phyloP scores from a whole-genome alignment of 2,329 filamentous ascomycete genomes.

The Chaetomium olivaceum region DNA sequence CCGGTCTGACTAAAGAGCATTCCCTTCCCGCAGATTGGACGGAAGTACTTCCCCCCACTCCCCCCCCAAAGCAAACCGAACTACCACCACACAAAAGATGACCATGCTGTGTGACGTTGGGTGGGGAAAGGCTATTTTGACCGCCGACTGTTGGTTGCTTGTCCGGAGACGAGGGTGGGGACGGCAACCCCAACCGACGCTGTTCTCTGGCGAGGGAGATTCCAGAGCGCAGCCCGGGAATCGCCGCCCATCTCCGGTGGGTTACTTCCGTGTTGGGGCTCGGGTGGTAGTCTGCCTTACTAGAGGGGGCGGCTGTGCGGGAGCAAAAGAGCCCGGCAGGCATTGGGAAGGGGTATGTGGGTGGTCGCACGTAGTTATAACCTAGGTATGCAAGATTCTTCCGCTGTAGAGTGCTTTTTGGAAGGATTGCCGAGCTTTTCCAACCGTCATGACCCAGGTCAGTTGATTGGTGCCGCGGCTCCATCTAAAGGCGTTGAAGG shows the following conservation, averaged over 20 bases:
- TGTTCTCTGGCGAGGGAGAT: not conserved
- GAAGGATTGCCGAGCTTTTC: not conserved
- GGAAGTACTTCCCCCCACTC: not conserved
- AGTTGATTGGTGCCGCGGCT: not conserved
- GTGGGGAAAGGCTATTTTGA: constrained; percentile 12
- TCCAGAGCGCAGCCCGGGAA: not conserved
- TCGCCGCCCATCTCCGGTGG: not conserved
- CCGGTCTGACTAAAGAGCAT: not conserved
- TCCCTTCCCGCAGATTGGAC: not conserved
- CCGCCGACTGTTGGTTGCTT: not conserved
- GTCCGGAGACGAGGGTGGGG: not conserved
- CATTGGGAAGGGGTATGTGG: not conserved
- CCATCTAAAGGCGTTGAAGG: not conserved
- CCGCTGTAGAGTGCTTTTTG: not conserved
- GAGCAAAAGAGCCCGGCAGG: not conserved
- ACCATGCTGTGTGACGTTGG: constrained; percentile 14
- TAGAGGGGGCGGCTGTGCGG: not conserved
- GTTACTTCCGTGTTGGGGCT: not conserved
- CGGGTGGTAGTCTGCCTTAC: not conserved
- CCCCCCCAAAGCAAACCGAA: not conserved
- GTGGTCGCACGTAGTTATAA: not conserved
- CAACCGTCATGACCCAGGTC: not conserved
- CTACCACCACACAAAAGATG: not conserved
- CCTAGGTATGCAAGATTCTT: not conserved
- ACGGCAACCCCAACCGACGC: not conserved